Evolutionary conservation across 306 rosid species (phyloP), one percentile per base, ranked within the genome.

Genomic region (Vicia villosa): DNA sequence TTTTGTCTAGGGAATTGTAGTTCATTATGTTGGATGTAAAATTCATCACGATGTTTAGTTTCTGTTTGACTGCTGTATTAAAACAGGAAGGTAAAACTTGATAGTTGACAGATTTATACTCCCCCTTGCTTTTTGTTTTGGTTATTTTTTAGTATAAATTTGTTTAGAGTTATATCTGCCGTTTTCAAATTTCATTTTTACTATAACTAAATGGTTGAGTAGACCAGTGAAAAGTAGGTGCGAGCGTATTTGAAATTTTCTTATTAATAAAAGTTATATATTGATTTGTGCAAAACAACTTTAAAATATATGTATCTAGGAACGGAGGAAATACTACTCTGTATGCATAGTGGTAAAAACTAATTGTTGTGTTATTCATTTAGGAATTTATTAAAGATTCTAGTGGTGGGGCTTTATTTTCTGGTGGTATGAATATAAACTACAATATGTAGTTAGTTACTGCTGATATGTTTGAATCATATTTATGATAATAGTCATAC

Each of bases 361-460:
- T 13, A 37, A 10, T 21, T 11, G 32, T 21, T 26, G n/a, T 10
- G 6, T 30, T 74, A 10, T 68, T 20, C 65, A 11, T 8, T 46
- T 50, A 6, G 19, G 20, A 32, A 68, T 43, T 10, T 24, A 15
- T 21, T 8, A 14, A 12, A 45, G 51, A n/a, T 14, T 6, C 10
- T 3, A 2, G 16, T 4, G 69, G 22, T 38, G 63, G 24, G 14
- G 5, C 17, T 26, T 52, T 7, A 14, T 65, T 64, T 46, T 24
- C 22, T 45, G 7, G 14, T 63, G 8, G 32, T 38, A 73, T 50
- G 1, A 21, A 42, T 51, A 24, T 10, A 32, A 45, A 34, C 56
- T 47, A 57, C 7, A 49, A 57, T 24, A 34, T 65, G 28, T 26
- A 22, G 22, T 50, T 56, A 46, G 68, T 56, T 34, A 15, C 73